A percentile compares a stretch with the other conserved stretches of the same genome.
Conservation (phyloP, 495 filamentous ascomycete species). For the Oleoguttula mirabilis region DNA sequence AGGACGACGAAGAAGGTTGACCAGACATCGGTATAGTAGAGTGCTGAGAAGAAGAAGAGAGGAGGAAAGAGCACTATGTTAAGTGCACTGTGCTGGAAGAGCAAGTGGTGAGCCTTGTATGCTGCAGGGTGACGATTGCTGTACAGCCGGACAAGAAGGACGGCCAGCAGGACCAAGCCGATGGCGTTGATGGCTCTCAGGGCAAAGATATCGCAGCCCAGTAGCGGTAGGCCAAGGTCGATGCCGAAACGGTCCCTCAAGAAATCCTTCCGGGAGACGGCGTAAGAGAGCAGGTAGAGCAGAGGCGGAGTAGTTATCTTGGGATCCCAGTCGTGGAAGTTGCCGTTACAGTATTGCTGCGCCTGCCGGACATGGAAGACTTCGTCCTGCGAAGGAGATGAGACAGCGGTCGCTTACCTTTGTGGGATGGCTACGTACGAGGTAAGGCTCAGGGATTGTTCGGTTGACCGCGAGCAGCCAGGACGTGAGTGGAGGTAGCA, state of each 20-base stretch:
- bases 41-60: constrained; percentile 83
- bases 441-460: constrained; percentile 67
- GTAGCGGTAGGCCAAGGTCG: not conserved
- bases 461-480: constrained; percentile 23
- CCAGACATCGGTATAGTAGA: constrained; percentile 87
- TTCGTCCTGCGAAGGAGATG: constrained; percentile 54
- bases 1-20: constrained; percentile 46
- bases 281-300: constrained; percentile 53
- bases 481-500: constrained; percentile 5
- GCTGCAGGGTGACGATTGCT: not conserved
- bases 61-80: constrained; percentile 83
- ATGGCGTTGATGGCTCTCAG: constrained; percentile 44
- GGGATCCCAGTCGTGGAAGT: constrained; percentile 74
- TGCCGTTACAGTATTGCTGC: constrained; percentile 66
- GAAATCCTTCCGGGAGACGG: constrained; percentile 2
- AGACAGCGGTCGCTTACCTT: constrained; percentile 3
- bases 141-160: constrained; percentile 17
- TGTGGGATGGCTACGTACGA: constrained; percentile 39
- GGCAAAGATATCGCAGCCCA: constrained; percentile 33
- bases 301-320: constrained; percentile 96
- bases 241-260: not conserved
- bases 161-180: constrained; percentile 30
- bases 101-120: not conserved
- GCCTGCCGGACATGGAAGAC: constrained; percentile 92
- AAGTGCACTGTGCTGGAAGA: constrained; percentile 32